phyloP scores from a whole-genome alignment of 345 rosid species.

The Camelina laxa region DNA sequence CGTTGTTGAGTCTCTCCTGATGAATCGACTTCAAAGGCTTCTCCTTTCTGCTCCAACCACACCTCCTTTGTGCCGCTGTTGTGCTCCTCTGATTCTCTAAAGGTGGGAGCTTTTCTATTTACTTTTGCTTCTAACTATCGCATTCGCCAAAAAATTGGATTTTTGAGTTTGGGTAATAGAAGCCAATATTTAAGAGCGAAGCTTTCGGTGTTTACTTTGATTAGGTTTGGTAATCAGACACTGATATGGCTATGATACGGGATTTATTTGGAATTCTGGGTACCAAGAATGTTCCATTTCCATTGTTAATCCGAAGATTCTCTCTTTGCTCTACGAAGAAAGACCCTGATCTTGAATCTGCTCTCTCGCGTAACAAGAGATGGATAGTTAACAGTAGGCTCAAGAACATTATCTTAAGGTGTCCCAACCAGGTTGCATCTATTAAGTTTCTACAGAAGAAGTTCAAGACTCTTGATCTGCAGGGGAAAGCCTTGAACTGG shows the following conservation, averaged over 20 bases:
- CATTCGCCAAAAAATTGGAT: neutral
- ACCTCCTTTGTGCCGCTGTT: neutral
- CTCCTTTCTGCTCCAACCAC: constrained; percentile 1
- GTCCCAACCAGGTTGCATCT: constrained; percentile 66
- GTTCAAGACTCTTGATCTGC: constrained; percentile 93
- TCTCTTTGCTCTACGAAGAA: constrained; percentile 93
- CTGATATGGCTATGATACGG: constrained; percentile 24
- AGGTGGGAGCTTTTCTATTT: neutral
- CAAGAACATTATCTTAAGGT: constrained; percentile 77
- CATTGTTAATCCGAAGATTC: constrained; percentile 52
- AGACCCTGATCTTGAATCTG: constrained; percentile 79
- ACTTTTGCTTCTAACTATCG: neutral
- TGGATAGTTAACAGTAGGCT: constrained; percentile 91
- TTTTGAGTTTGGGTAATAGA: neutral
- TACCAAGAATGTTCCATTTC: constrained; percentile 27
- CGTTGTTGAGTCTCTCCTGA: neutral
- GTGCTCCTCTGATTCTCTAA: neutral
- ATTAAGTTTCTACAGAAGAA: constrained; percentile 76
- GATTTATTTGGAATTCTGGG: constrained; percentile 15
- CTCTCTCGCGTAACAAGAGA: constrained; percentile 82
- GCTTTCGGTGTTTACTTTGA: constrained; percentile 1
- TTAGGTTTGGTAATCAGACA: constrained; percentile 8
- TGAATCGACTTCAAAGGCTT: constrained; percentile 14
- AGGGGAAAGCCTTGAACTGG: constrained; percentile 95
- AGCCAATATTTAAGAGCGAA: neutral